A percentile compares a stretch with the other conserved stretches of the same genome.
Conservation (phyloP, 164 flowering plant species). For the Brasenia schreberi region DNA sequence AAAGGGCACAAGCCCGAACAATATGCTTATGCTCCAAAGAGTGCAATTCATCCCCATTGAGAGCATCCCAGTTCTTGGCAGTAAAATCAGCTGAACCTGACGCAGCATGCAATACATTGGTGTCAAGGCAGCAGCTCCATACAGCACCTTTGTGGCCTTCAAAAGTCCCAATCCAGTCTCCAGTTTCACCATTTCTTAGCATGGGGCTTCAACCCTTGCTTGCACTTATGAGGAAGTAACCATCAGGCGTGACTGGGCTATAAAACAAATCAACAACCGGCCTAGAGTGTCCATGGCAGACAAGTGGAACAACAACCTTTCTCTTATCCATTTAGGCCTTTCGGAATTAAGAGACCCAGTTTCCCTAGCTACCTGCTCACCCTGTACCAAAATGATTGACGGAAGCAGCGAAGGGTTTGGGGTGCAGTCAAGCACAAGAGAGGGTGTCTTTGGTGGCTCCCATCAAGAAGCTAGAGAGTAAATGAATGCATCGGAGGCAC, state of each 20-base stretch:
- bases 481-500: no score
- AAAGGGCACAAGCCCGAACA: constrained; percentile 90
- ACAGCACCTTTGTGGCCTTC: constrained; percentile 99
- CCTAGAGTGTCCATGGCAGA: constrained; percentile 96
- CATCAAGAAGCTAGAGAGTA: no score
- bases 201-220: constrained; percentile 86
- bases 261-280: constrained; percentile 94
- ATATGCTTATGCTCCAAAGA: constrained; percentile 98
- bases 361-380: neutral
- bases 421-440: no score
- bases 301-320: constrained; percentile 69
- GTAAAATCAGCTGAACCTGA: constrained; percentile 95
- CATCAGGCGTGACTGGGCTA: constrained; percentile 51
- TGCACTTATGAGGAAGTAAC: constrained; percentile 31
- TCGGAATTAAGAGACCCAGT: neutral
- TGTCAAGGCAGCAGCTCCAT: constrained; percentile 95
- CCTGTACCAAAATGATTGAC: no score
- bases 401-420: no score
- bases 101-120: constrained; percentile 83
- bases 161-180: constrained; percentile 99
- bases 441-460: no score
- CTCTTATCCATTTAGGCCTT: constrained; percentile 52
- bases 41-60: constrained; percentile 84
- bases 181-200: constrained; percentile 98
- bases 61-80: constrained; percentile 95